Evolutionary conservation across 768 basidiomycete genomes (phyloP), one percentile per base, ranked within the genome.

Genomic region (Mycena kentingensis): DNA sequence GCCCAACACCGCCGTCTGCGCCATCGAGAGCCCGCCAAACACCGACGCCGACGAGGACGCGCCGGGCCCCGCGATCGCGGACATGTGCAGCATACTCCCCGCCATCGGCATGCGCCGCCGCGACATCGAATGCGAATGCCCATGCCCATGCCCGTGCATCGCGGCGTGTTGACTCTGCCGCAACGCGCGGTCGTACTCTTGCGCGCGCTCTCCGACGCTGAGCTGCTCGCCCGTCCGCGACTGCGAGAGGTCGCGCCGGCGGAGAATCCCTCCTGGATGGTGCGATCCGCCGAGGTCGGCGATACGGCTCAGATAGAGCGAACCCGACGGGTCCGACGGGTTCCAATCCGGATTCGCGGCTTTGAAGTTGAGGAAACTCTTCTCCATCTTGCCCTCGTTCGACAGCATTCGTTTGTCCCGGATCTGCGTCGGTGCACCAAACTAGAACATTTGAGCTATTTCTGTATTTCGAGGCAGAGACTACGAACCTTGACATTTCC

Each of bases 331-430:
- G 65, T 99, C 95, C 0, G 84, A 77, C 0, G 96, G 96, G 55
- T 83, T 88, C 96, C 96, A 99, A 53, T 93, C 91, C 11, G 96
- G 96, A 71, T 98, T 91, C 1, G 93, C 88, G 36, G 93, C 93
- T 73, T 95, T 96, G 78, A 97, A 97, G 65, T 90, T 92, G 27
- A 96, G 74, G 73, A 97, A 91, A 68, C 89, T 92, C 75, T 98
- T 97, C 77, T 99, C 97, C 95, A 99, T 98, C 79, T 99, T 99
- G 29, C 92, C 92, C 60, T 96, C 89, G 55, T 90, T 90, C 4
- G 90, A 91, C 62, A 89, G 77, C 77, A 89, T 86, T 53, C 83
- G 83, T 60, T 84, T 84, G 58, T 93, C 88, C 12, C 77, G 73
- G 7, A 78, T 80, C 32, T 76, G 71, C 3, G 82, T 77, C 1